These are phyloP conservation scores for Colletotrichum sp. DNA, from an alignment of 2,329 filamentous ascomycete species.

Conservation along the genomic window DNA sequence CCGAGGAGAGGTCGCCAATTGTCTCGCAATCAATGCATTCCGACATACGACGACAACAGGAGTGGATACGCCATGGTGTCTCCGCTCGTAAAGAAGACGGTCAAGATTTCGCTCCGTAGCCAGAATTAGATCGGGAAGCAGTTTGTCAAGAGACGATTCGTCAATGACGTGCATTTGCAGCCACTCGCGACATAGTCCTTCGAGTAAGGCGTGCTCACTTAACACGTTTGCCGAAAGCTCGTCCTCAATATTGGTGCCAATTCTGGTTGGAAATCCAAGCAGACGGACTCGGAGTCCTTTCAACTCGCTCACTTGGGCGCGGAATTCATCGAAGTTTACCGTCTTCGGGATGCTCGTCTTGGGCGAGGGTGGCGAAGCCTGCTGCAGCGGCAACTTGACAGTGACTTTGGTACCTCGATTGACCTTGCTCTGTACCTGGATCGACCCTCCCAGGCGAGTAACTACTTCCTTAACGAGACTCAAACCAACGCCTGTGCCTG, in stretches of 20 bases:
- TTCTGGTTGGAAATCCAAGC: slow-evolving; percentile 20
- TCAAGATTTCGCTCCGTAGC: slow-evolving; percentile 20
- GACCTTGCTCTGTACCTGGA: slow-evolving; percentile 57
- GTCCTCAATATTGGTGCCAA: neutral
- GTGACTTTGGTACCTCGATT: slow-evolving; percentile 40
- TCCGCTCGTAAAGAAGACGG: neutral
- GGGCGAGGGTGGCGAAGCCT: neutral
- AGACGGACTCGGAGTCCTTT: slow-evolving; percentile 33
- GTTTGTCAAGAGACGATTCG: neutral
- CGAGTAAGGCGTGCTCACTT: slow-evolving; percentile 22
- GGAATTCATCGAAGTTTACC: slow-evolving; percentile 30
- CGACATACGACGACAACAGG: slow-evolving; percentile 34
- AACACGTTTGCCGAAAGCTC: neutral
- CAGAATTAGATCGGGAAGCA: slow-evolving; percentile 30
- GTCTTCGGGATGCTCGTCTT: neutral
- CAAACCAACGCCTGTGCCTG: slow-evolving; percentile 69
- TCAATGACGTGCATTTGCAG: slow-evolving; percentile 33
- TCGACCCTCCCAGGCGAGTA: slow-evolving; percentile 60
- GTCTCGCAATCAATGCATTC: slow-evolving; percentile 33
- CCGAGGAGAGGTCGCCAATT: slow-evolving; percentile 22
- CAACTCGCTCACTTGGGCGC: slow-evolving; percentile 30
- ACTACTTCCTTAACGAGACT: slow-evolving; percentile 68
- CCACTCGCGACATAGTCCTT: slow-evolving; percentile 35
- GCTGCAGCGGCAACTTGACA: slow-evolving; percentile 34
- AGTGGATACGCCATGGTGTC: neutral